Conservation (phyloP, 2,329 filamentous ascomycete genomes). For the Dactylellina cionopaga region DNA sequence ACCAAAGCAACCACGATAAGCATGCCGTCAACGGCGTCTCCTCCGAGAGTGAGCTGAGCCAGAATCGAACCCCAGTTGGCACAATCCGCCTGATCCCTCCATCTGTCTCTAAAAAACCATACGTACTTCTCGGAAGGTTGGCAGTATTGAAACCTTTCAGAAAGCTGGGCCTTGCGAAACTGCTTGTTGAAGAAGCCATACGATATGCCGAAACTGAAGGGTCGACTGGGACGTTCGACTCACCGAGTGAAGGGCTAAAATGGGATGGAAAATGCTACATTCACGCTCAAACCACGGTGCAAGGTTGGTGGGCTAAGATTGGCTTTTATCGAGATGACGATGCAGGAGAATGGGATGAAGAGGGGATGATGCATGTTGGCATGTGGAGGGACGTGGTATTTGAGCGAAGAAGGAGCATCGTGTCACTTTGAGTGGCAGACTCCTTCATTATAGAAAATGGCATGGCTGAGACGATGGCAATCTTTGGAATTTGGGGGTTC, state of each 20-base stretch:
- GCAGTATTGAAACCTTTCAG: conserved; percentile 75
- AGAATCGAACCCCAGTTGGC: conserved; percentile 69
- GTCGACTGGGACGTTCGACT: conserved; percentile 62
- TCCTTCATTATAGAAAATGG: no score
- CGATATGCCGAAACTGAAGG: conserved; percentile 74
- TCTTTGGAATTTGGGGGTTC: no score
- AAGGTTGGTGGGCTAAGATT: conserved; percentile 73
- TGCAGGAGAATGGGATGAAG: conserved; percentile 82
- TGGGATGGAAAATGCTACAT: conserved; percentile 61
- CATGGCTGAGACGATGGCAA: no score
- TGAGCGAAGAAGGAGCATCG: conserved; percentile 42
- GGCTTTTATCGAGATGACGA: conserved; percentile 78
- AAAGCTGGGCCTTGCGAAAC: conserved; percentile 71
- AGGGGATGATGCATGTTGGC: conserved; percentile 83
- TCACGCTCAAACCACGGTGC: conserved; percentile 78
- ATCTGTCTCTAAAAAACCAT: conserved; percentile 65
- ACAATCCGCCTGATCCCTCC: conserved; percentile 84
- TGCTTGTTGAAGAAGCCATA: conserved; percentile 74
- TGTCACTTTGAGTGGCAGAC: conserved; percentile 25
- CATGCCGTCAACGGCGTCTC: conserved; percentile 63
- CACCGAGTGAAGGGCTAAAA: conserved; percentile 59
- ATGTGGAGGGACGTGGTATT: conserved; percentile 71
- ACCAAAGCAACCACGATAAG: conserved; percentile 61
- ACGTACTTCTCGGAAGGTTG: conserved; percentile 82
- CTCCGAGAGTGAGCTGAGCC: conserved; percentile 52